Evolutionary conservation across 2,329 filamentous ascomycete species (phyloP).

Genomic region (Epichloe baconii): DNA sequence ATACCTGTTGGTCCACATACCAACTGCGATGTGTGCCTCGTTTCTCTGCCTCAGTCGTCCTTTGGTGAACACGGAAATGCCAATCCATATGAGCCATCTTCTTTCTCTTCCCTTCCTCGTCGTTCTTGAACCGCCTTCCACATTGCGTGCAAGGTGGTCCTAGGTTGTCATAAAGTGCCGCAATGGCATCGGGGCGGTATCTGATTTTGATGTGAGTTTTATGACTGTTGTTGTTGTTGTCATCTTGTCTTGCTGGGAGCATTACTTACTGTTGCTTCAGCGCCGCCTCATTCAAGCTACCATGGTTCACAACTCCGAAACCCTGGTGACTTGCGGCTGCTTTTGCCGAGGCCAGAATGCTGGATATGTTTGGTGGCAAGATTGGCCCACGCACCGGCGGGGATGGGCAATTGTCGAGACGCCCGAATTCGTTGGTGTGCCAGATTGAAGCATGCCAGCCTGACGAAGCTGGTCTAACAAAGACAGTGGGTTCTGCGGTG

Average conservation of each 20-base stretch:
- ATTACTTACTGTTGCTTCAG: slow-evolving; percentile 55
- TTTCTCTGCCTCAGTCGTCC: slow-evolving; percentile 74
- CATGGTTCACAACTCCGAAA: slow-evolving; percentile 30
- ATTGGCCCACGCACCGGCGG: slow-evolving; percentile 17
- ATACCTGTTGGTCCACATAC: slow-evolving; percentile 81
- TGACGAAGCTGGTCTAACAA: slow-evolving; percentile 55
- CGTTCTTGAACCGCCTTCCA: slow-evolving; percentile 70
- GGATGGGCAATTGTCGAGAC: slow-evolving; percentile 20
- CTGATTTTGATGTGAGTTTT: slow-evolving; percentile 16
- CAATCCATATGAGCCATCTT: slow-evolving; percentile 93
- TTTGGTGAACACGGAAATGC: slow-evolving; percentile 91
- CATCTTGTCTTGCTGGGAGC: slow-evolving; percentile 4
- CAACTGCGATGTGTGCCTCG: slow-evolving; percentile 83
- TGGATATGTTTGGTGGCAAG: slow-evolving; percentile 23
- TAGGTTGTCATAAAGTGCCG: slow-evolving; percentile 64
- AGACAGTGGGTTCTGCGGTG: slow-evolving; percentile 36
- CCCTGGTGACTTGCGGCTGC: slow-evolving; percentile 11
- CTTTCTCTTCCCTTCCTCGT: slow-evolving; percentile 65
- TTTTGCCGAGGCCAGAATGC: slow-evolving; percentile 21
- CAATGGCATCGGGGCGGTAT: slow-evolving; percentile 61
- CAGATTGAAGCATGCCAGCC: slow-evolving; percentile 48
- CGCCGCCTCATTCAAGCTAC: slow-evolving; percentile 51
- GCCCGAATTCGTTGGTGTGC: slow-evolving; percentile 25
- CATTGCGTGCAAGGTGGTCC: slow-evolving; percentile 86
- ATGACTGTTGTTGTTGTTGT: slow-evolving; percentile 12